These are phyloP conservation scores for Lachnellula cervina DNA, from an alignment of 2,329 filamentous ascomycete genomes.

Conservation along the genomic window DNA sequence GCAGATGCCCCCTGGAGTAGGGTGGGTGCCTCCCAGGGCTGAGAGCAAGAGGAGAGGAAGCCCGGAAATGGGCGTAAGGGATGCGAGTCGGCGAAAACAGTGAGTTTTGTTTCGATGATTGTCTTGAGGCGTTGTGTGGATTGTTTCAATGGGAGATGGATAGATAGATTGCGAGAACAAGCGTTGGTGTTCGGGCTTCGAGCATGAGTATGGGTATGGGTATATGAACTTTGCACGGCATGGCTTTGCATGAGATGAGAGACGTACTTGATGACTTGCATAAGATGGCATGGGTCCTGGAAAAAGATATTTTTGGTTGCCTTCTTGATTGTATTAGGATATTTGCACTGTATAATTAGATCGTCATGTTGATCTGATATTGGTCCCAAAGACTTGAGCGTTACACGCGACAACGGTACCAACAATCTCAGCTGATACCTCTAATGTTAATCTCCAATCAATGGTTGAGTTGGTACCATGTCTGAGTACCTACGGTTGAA, in stretches of 20 bases:
- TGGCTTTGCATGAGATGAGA: slow-evolving; percentile 7
- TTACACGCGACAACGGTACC: neutral
- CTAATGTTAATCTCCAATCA: neutral
- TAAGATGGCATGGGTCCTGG: slow-evolving; percentile 7
- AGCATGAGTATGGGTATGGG: slow-evolving; percentile 8
- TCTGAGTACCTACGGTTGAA: neutral
- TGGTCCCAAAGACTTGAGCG: neutral
- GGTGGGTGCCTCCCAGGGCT: slow-evolving; percentile 17
- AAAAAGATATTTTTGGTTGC: slow-evolving; percentile 4
- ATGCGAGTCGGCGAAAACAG: slow-evolving; percentile 43
- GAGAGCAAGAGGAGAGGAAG: slow-evolving; percentile 51
- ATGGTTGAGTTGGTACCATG: neutral
- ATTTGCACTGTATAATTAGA: slow-evolving; percentile 11
- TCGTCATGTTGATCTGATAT: neutral
- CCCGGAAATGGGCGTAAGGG: slow-evolving; percentile 41
- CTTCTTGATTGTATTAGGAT: slow-evolving; percentile 26
- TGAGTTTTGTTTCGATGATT: slow-evolving; percentile 12
- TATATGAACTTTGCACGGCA: slow-evolving; percentile 11
- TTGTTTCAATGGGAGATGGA: neutral
- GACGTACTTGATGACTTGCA: slow-evolving; percentile 17
- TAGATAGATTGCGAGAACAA: neutral
- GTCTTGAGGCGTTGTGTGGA: neutral
- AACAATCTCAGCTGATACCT: neutral
- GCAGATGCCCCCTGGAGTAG: slow-evolving; percentile 32
- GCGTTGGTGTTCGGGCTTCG: slow-evolving; percentile 5